Conservation (phyloP, 2,329 filamentous ascomycete genomes). For the Pseudocercospora eumusae region DNA sequence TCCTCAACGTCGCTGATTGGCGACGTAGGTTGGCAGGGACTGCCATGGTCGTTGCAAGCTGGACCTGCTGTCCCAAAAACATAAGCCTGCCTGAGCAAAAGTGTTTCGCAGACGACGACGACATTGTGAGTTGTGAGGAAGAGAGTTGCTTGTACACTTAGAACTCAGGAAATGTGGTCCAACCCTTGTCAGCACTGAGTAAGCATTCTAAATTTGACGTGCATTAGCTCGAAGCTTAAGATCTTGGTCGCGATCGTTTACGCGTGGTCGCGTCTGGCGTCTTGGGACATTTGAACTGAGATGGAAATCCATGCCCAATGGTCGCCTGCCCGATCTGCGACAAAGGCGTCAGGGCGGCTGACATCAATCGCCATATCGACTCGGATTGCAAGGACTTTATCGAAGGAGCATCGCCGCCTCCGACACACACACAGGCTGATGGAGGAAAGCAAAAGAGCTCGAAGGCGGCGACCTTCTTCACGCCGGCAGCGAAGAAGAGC, state of each 20-base stretch:
- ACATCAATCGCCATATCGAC: slow-evolving; percentile 91
- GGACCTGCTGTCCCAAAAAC: too few relatives aligned
- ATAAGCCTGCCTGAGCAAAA: too few relatives aligned
- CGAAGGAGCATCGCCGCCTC: slow-evolving; percentile 52
- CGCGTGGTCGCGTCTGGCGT: background rate
- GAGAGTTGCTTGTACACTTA: too few relatives aligned
- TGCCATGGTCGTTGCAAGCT: too few relatives aligned
- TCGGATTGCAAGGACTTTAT: slow-evolving; percentile 72
- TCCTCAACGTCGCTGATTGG: too few relatives aligned
- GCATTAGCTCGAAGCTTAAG: background rate
- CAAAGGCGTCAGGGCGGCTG: slow-evolving; percentile 55
- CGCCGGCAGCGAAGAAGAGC: slow-evolving; percentile 51
- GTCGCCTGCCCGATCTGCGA: slow-evolving; percentile 42
- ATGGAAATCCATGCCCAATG: slow-evolving; percentile 27
- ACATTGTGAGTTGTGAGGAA: too few relatives aligned
- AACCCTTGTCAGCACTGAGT: too few relatives aligned
- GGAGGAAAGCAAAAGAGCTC: slow-evolving; percentile 31
- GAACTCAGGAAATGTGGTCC: too few relatives aligned
- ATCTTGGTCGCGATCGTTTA: background rate
- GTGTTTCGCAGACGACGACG: too few relatives aligned
- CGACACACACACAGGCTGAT: slow-evolving; percentile 42
- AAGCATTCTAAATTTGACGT: background rate
- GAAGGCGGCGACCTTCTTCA: slow-evolving; percentile 58
- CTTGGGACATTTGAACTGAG: background rate
- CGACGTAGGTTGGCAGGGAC: too few relatives aligned